These are phyloP conservation scores for Ustilago cynodontis DNA, from an alignment of 1,284 basidiomycete species.

Conservation along the genomic window DNA sequence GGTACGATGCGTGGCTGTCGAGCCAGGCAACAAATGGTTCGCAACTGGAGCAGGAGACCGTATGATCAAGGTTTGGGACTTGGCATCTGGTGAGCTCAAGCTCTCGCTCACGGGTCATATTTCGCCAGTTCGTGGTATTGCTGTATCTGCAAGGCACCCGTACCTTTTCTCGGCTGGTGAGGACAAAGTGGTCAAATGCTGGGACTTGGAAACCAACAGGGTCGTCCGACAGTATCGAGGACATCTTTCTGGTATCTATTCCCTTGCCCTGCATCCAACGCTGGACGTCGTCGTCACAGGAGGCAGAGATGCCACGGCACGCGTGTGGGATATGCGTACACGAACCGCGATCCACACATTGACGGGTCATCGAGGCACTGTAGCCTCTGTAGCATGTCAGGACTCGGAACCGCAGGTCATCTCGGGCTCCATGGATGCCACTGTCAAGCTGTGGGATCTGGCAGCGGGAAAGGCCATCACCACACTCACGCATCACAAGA, in stretches of 20 bases:
- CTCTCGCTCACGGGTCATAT: conserved; percentile 97
- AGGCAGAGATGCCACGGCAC: conserved; percentile 92
- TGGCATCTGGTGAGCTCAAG: conserved; percentile 94
- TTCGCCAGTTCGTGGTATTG: conserved; percentile 92
- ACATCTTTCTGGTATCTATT: conserved; percentile 94
- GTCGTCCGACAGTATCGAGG: conserved; percentile 98
- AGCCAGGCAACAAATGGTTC: conserved; percentile 98
- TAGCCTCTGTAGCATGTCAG: conserved; percentile 93
- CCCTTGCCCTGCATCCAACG: conserved; percentile 84
- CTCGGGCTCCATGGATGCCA: conserved; percentile 97
- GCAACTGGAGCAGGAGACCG: conserved; percentile 97
- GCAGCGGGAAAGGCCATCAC: conserved; percentile 96
- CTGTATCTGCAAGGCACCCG: conserved; percentile 90
- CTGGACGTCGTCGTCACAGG: conserved; percentile 94
- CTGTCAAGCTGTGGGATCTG: conserved; percentile 96
- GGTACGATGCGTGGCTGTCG: conserved; percentile 96
- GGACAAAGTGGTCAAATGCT: conserved; percentile 99
- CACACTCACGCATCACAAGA: conserved; percentile 98
- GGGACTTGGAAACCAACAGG: conserved; percentile 99
- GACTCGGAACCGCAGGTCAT: conserved; percentile 97
- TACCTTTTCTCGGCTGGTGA: conserved; percentile 98
- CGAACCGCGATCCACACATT: conserved; percentile 95
- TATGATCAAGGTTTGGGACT: conserved; percentile 99
- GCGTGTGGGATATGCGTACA: conserved; percentile 99
- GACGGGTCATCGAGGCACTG: conserved; percentile 90